Base-by-base conservation (phyloP, 345 rosid genomes). In the Citrus sinensis region DNA sequence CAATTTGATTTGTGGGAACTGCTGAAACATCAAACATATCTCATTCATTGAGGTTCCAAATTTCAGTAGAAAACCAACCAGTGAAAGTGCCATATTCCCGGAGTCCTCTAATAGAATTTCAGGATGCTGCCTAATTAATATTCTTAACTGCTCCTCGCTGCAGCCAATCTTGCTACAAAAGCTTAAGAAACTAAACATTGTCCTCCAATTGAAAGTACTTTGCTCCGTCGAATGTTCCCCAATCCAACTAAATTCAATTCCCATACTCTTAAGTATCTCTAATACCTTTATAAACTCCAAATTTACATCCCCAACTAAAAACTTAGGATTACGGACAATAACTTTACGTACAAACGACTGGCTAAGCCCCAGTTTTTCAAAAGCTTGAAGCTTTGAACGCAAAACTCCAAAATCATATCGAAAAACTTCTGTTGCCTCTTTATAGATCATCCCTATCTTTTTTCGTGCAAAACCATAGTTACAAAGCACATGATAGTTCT, bases 401-500 rank as follows among this genome's bases (percentile, higher is more conserved):
- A 92, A 80, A 67, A 88, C 83, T 13, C 93, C 93, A 78, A 20
- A 63, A 56, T 87, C 87, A 55, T 86, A 87, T 61, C 46, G 37
- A 16, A 92, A 93, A 84, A 91, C 77, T 75, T 90, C 91, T 58
- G 74, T 70, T 10, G 94, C 94, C 69, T 87, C 87, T 83, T 70
- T 87, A 80, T 77, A 91, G 5, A 93, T 82, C 79, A 76, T 84
- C 27, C 98, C 98, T 27, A 93, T 90, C 85, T 84, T 84, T 72
- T 82, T 83, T 42, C 88, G 87, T 2, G 87, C 87, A 66, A 95
- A 74, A 22, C 95, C 97, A 76, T 89, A 89, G 46, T 82, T 30
- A 78, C 90, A 93, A 77, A 95, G 84, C 66, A 86, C 90, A 82
- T 82, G 88, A 83, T 84, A 90, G 75, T 95, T 93, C 80, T 86